Conservation (phyloP, 75 land plant genomes). For the Larix kaempferi region DNA sequence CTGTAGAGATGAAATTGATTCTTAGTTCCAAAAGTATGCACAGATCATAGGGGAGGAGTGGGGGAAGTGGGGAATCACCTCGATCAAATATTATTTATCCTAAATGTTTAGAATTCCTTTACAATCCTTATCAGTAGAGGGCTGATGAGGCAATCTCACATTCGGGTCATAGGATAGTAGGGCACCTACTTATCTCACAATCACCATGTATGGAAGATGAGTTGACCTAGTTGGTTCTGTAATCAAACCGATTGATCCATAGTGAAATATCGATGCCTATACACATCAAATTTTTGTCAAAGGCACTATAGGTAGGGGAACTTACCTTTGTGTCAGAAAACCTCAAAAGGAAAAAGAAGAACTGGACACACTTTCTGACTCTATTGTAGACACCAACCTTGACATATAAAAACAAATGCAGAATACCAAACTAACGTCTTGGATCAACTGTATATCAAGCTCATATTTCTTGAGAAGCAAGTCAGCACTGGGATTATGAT, state of each 20-base stretch:
- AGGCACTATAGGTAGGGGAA: too few species aligned
- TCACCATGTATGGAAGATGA: constrained; percentile 56
- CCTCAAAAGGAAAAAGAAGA: constrained; percentile 9
- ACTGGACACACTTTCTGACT: background rate
- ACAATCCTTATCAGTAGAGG: constrained; percentile 62
- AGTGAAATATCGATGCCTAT: too few species aligned
- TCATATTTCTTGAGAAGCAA: too few species aligned
- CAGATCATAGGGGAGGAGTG: too few species aligned
- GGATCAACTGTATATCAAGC: constrained; percentile 49
- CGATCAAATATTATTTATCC: constrained; percentile 69
- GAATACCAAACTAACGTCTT: constrained; percentile 8
- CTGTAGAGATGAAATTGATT: background rate
- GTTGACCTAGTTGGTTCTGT: constrained; percentile 69
- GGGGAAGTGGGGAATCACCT: constrained; percentile 39
- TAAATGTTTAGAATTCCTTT: too few species aligned
- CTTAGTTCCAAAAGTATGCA: too few species aligned
- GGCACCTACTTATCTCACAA: too few species aligned
- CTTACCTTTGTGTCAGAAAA: too few species aligned
- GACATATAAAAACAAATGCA: background rate
- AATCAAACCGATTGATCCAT: constrained; percentile 77
- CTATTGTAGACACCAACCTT: background rate
- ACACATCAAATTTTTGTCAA: too few species aligned
- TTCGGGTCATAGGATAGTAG: too few species aligned
- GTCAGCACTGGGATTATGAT: too few species aligned
- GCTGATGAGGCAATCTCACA: constrained; percentile 68